Evolutionary conservation across 768 basidiomycete genomes (phyloP), one percentile per base, ranked within the genome.

Genomic region (Serendipita indica): DNA sequence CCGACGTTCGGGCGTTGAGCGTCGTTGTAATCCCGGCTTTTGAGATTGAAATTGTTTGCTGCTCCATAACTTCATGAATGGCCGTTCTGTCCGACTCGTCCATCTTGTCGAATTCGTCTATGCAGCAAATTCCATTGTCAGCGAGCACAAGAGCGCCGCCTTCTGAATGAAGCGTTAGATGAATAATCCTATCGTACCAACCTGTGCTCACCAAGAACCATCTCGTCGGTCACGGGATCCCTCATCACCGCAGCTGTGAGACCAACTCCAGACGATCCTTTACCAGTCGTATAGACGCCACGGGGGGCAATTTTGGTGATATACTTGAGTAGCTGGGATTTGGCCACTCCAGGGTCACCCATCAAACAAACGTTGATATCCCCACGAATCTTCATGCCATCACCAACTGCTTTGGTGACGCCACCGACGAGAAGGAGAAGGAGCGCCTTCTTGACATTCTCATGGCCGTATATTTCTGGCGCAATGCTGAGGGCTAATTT

Each of bases 31-130:
- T 99, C 22, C 96, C 96, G 3, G 96, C 96, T 71, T 98, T 99
- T 39, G 96, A 96, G 62, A 99, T 99, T 2, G 94, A 98, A 59
- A 99, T 97, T 0, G 96, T 99, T 72, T 99, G 96, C 70, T 98
- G 96, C 72, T 98, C 94, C 96, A 99, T 99, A 61, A 99, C 96
- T 77, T 99, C 96, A 73, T 99, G 96, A 62, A 99, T 98, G 13
- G 96, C 90, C 1, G 96, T 98, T 64, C 96, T 78, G 69, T 98
- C 96, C 0, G 89, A 70, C 72, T 99, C 96, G 64, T 98, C 96
- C 96, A 99, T 99, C 70, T 99, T 98, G 74, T 99, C 96, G 67
- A 99, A 99, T 69, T 99, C 96, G 64, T 99, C 96, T 62, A 99
- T 99, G 70, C 94, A 98, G 74, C 93, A 97, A 66, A 99, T 99